Percentiles rank a stretch among this genome's conserved stretches.
phyloP scores from a whole-genome alignment of 2,329 filamentous ascomycete genomes.

The Pezicula carpinea region DNA sequence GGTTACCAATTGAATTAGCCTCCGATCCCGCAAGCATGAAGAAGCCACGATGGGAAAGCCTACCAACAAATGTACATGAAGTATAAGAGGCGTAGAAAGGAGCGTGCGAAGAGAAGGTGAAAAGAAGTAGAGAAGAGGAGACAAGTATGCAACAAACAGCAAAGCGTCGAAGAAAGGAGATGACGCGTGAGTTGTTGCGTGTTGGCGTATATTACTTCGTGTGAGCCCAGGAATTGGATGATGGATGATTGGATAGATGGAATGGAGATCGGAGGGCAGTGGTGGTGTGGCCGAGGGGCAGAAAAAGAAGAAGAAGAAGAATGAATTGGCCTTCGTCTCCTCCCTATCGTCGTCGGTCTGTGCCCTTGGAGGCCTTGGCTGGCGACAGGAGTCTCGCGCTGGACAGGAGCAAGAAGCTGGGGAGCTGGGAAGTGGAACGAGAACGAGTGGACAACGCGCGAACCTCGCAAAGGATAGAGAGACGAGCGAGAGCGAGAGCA shows the following conservation, averaged over 20 bases:
- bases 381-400: no score
- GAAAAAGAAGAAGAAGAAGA: no score
- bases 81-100: constrained; percentile 5
- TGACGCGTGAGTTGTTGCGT: constrained; percentile 2
- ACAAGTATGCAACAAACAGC: neutral
- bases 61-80: neutral
- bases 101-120: constrained; percentile 18
- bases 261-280: no score
- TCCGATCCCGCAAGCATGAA: neutral
- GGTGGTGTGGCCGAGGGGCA: no score
- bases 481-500: no score
- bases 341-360: no score
- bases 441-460: no score
- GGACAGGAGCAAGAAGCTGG: no score
- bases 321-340: no score
- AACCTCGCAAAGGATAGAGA: no score
- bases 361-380: no score
- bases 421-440: no score
- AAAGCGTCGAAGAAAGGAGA: constrained; percentile 1
- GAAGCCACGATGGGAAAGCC: neutral
- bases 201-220: neutral
- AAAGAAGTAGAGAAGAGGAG: constrained; percentile 3
- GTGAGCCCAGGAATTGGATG: neutral
- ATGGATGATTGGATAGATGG: neutral
- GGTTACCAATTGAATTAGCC: neutral